A percentile compares a stretch with the other conserved stretches of the same genome.
Conservation (phyloP, 495 filamentous ascomycete species). For the Podospora pseudocomata region DNA sequence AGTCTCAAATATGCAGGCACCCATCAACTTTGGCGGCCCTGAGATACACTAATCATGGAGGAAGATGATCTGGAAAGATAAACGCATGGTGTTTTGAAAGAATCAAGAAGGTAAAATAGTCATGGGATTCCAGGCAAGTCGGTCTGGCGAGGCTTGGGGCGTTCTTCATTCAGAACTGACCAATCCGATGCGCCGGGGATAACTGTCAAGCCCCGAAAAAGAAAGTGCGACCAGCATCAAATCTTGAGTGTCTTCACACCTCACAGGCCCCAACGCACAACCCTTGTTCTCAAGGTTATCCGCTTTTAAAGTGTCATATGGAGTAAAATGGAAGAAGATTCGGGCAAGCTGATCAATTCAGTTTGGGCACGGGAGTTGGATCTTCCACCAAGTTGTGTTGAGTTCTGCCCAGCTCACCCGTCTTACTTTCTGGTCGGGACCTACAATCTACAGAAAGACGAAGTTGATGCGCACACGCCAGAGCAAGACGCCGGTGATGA, state of each 20-base stretch:
- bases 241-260: neutral
- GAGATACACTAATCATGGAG: neutral
- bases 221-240: constrained; percentile 2
- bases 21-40: neutral
- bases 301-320: neutral
- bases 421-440: constrained; percentile 79
- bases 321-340: constrained; percentile 2
- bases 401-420: constrained; percentile 65
- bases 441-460: constrained; percentile 66
- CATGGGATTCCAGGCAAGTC: neutral
- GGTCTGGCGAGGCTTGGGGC: neutral
- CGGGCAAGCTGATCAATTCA: constrained; percentile 27
- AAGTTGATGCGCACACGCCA: constrained; percentile 18
- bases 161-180: neutral
- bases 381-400: constrained; percentile 77
- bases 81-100: neutral
- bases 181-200: constrained; percentile 10
- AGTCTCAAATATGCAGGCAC: neutral
- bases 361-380: constrained; percentile 46
- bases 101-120: neutral
- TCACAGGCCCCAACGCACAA: neutral
- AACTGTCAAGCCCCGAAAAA: constrained; percentile 15
- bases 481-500: constrained; percentile 24
- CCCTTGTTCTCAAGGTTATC: neutral
- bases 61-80: neutral